Evolutionary conservation across 148 eudicot genomes (phyloP).

Genomic region (Dianthus caryophyllus): DNA sequence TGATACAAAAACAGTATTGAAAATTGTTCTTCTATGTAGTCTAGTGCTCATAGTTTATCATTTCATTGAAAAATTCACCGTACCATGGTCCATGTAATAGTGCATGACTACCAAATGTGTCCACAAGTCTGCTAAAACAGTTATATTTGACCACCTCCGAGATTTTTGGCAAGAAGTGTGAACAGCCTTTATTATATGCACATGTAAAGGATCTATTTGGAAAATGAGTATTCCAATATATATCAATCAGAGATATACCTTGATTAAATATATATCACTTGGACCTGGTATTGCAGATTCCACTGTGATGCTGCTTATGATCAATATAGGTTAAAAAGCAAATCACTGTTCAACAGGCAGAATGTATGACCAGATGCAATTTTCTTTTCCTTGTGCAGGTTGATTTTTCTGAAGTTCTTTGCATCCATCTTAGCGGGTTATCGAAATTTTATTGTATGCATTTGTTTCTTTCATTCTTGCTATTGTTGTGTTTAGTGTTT

Average conservation of each 20-base stretch:
- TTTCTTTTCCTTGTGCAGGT: conserved; percentile 44
- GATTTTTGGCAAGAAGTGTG: too few species aligned
- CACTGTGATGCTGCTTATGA: neutral
- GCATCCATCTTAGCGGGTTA: conserved; percentile 93
- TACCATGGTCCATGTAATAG: neutral
- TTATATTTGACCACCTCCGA: too few species aligned
- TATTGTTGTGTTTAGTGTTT: too few species aligned
- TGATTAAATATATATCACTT: neutral
- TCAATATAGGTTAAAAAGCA: neutral
- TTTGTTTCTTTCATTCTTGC: conserved; percentile 12
- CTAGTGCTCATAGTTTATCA: neutral
- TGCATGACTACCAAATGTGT: neutral
- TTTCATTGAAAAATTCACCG: neutral
- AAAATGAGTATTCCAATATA: neutral
- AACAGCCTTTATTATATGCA: too few species aligned
- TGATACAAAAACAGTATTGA: too few species aligned
- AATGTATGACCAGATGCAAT: neutral
- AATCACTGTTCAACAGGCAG: neutral
- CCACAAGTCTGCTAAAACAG: neutral
- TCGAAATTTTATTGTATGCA: conserved; percentile 87
- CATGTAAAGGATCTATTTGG: too few species aligned
- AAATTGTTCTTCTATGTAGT: neutral
- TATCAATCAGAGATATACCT: neutral
- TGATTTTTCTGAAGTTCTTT: conserved; percentile 84
- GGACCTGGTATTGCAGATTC: neutral